These are phyloP conservation scores for Akanthomyces uredinophilus DNA, from an alignment of 2,329 filamentous ascomycete genomes.

Conservation along the genomic window DNA sequence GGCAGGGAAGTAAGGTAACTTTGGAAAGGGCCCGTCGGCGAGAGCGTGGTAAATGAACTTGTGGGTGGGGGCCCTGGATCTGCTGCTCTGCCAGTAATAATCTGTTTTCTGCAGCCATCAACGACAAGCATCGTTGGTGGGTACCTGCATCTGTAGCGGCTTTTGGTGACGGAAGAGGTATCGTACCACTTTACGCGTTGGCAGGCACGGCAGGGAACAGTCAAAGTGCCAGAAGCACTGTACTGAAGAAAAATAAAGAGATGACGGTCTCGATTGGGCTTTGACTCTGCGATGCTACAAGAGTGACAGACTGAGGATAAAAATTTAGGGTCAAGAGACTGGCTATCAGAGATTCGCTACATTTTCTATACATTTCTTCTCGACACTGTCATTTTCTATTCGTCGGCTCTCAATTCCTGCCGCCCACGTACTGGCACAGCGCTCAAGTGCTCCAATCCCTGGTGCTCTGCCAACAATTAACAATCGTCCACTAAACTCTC, in stretches of 20 bases:
- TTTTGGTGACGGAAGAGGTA: background rate
- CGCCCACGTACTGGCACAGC: background rate
- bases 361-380: background rate
- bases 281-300: background rate
- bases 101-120: background rate
- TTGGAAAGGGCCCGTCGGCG: background rate
- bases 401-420: background rate
- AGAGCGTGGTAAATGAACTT: background rate
- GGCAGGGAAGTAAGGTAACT: too few relatives aligned
- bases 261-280: too few relatives aligned
- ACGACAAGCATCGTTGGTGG: background rate
- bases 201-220: background rate
- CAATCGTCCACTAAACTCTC: background rate
- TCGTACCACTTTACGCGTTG: slow-evolving; percentile 8
- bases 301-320: too few relatives aligned
- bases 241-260: background rate
- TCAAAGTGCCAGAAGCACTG: background rate
- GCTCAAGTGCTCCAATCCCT: background rate
- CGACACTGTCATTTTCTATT: background rate
- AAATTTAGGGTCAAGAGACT: too few relatives aligned
- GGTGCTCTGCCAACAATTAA: background rate
- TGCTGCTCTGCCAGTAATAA: background rate
- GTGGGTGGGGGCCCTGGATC: slow-evolving; percentile 8
- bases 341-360: background rate
- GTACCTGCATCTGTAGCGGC: background rate